A percentile compares a stretch with the other conserved stretches of the same genome.
Evolutionary conservation across 345 rosid genomes (phyloP).

Genomic region (Brassica cretica): DNA sequence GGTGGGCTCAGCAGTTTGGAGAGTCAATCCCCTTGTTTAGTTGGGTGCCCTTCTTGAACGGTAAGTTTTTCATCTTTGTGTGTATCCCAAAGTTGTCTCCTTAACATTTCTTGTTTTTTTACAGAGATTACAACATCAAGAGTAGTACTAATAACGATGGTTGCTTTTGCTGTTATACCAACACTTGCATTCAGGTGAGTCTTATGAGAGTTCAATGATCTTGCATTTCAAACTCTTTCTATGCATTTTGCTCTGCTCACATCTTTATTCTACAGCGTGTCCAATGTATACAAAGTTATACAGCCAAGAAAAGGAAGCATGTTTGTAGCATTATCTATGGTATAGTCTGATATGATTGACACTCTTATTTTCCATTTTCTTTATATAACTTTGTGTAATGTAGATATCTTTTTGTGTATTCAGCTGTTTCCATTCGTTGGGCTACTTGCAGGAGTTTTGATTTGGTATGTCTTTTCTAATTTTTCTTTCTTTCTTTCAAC

Average conservation of each 20-base stretch:
- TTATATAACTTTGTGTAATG: not conserved
- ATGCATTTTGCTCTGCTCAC: not conserved
- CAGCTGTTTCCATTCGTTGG: conserved; percentile 84
- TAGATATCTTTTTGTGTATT: conserved; percentile 20
- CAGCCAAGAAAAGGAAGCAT: conserved; percentile 84
- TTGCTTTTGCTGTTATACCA: conserved; percentile 73
- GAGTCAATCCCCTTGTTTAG: conserved; percentile 64
- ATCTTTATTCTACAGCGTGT: conserved; percentile 50
- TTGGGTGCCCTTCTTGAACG: conserved; percentile 79
- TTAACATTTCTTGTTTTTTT: not conserved
- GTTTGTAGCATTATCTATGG: conserved; percentile 91
- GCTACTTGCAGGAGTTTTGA: conserved; percentile 76
- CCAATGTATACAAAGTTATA: conserved; percentile 83
- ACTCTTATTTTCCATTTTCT: not conserved
- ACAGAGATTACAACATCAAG: conserved; percentile 66
- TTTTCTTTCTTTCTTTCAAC: not conserved
- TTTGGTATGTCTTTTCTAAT: conserved; percentile 52
- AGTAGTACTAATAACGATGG: conserved; percentile 62
- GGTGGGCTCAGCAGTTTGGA: conserved; percentile 84
- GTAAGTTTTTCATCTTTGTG: conserved; percentile 42
- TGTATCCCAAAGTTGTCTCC: not conserved
- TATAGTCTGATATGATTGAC: conserved; percentile 27
- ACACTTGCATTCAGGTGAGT: conserved; percentile 80
- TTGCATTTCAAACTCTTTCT: not conserved
- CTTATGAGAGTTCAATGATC: not conserved